Conservation (phyloP, 441 rosid genomes). For the Adansonia rubrostipa region DNA sequence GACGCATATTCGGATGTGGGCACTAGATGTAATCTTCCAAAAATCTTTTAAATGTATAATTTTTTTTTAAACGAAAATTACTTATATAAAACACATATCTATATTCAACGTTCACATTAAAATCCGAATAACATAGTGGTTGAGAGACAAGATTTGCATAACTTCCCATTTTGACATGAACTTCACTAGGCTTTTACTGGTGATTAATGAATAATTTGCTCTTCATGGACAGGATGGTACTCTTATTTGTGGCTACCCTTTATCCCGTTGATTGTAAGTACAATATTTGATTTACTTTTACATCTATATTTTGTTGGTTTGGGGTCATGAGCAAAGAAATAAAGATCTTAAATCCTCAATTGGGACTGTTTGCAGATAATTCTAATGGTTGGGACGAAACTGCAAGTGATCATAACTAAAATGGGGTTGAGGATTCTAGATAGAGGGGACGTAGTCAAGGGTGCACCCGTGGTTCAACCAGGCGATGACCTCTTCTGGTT, state of each 20-base stretch:
- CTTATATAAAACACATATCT: background rate
- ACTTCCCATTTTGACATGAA: background rate
- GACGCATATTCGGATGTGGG: no score
- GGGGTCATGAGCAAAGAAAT: background rate
- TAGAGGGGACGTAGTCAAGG: constrained; percentile 88
- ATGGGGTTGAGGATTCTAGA: constrained; percentile 83
- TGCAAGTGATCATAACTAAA: constrained; percentile 83
- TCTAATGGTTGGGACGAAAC: constrained; percentile 73
- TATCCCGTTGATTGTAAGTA: constrained; percentile 79
- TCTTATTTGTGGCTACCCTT: constrained; percentile 86
- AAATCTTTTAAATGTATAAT: no score
- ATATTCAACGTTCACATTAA: background rate
- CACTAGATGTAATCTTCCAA: no score
- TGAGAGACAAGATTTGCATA: background rate
- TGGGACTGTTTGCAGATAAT: constrained; percentile 52
- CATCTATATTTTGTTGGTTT: background rate
- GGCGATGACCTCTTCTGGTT: constrained; percentile 97
- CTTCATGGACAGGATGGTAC: constrained; percentile 58
- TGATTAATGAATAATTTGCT: constrained; percentile 14
- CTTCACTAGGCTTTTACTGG: constrained; percentile 8
- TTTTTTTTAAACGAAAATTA: no score
- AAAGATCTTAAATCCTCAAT: constrained; percentile 4
- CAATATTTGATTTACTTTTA: background rate
- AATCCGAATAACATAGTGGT: no score
- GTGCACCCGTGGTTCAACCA: constrained; percentile 90